phyloP scores from a whole-genome alignment of 306 rosid species.

The Echinosophora koreensis region DNA sequence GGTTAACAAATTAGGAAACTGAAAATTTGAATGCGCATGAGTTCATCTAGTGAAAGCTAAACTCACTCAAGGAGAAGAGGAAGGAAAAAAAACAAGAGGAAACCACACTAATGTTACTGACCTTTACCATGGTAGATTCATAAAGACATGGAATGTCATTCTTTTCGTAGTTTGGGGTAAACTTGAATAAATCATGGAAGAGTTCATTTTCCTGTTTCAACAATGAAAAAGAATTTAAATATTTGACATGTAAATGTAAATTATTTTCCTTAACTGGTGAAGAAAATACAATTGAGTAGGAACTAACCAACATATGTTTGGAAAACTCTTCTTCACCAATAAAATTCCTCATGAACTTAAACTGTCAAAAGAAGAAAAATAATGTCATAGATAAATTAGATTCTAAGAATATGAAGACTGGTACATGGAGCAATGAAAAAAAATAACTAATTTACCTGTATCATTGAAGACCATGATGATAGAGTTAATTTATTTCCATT shows the following conservation, averaged over 20 bases:
- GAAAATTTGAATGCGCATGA: not conserved
- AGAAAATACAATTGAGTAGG: not conserved
- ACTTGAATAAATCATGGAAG: constrained; percentile 44
- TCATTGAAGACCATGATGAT: constrained; percentile 47
- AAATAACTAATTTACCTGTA: constrained; percentile 47
- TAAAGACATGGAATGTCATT: constrained; percentile 36
- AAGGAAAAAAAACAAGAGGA: not conserved
- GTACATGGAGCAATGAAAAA: not conserved
- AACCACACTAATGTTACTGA: not conserved
- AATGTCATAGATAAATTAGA: not conserved
- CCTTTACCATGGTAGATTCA: constrained; percentile 44
- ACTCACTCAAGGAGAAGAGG: not conserved
- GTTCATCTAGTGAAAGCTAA: not conserved
- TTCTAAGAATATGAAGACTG: not conserved
- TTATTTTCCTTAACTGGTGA: not conserved
- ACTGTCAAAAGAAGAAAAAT: not conserved
- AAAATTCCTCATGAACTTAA: constrained; percentile 26
- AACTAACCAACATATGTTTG: constrained; percentile 44
- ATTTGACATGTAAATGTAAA: not conserved
- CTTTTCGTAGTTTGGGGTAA: not conserved
- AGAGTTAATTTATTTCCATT: constrained; percentile 36
- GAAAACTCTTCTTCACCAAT: constrained; percentile 31
- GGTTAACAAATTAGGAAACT: not conserved
- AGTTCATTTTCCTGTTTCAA: constrained; percentile 50
- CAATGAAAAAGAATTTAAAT: not conserved